Conservation (phyloP, 495 filamentous ascomycete genomes). For the Tetracladium setigerum region DNA sequence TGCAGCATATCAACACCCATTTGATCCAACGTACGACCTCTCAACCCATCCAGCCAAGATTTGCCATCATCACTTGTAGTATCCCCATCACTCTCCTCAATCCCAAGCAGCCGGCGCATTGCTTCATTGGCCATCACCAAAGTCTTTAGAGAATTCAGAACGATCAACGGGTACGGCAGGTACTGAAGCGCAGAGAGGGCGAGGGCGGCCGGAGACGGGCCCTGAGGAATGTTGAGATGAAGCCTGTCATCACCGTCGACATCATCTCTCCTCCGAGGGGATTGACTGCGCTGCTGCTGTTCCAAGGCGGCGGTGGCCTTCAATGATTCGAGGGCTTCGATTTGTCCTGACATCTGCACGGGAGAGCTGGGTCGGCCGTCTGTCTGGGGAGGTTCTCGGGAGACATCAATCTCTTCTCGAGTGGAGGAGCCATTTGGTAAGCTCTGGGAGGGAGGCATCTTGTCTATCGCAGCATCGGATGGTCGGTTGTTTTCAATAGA, state of each 20-base stretch:
- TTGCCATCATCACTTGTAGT: slow-evolving; percentile 21
- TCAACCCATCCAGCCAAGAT: slow-evolving; percentile 34
- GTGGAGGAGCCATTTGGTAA: neutral
- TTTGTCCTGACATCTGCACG: slow-evolving; percentile 13
- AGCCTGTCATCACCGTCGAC: neutral
- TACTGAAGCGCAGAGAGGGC: slow-evolving; percentile 61
- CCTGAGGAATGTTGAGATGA: slow-evolving; percentile 10
- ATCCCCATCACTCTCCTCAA: slow-evolving; percentile 23
- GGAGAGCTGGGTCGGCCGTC: slow-evolving; percentile 10
- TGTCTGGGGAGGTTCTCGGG: neutral
- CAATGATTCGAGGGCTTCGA: slow-evolving; percentile 15
- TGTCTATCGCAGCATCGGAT: slow-evolving; percentile 4
- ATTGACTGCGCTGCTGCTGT: slow-evolving; percentile 6
- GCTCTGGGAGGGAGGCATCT: slow-evolving; percentile 1
- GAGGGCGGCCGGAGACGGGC: slow-evolving; percentile 31
- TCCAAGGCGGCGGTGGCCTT: slow-evolving; percentile 1
- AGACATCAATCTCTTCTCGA: neutral
- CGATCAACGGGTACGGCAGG: slow-evolving; percentile 57
- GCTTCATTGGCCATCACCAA: slow-evolving; percentile 64
- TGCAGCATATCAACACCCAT: slow-evolving; percentile 56
- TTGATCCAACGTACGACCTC: slow-evolving; percentile 49
- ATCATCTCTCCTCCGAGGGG: slow-evolving; percentile 7
- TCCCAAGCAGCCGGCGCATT: slow-evolving; percentile 51
- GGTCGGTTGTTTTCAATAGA: neutral
- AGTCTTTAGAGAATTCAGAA: slow-evolving; percentile 53